Conservation (phyloP, 768 basidiomycete genomes). For the Trametes cingulata region DNA sequence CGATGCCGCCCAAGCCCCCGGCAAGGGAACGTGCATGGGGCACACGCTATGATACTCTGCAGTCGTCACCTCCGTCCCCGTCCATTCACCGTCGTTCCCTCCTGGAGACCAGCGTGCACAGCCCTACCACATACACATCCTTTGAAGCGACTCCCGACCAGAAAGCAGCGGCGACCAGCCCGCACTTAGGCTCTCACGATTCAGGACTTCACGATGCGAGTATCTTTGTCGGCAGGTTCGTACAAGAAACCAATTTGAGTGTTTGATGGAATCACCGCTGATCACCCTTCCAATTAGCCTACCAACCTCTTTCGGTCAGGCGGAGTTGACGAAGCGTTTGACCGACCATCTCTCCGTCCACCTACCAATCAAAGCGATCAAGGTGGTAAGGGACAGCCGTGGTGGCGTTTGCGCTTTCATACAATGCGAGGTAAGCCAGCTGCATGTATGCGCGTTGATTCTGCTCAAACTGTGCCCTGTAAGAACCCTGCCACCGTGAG, state of each 20-base stretch:
- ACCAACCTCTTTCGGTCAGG: constrained; percentile 65
- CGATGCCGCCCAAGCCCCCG: constrained; percentile 42
- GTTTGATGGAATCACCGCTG: background rate
- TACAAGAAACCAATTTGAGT: background rate
- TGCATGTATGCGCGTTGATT: background rate
- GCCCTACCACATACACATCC: background rate
- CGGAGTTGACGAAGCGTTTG: constrained; percentile 60
- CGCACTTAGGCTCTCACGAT: background rate
- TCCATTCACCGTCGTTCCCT: constrained; percentile 28
- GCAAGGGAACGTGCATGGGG: constrained; percentile 56
- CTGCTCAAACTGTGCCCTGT: background rate
- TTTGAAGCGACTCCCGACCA: background rate
- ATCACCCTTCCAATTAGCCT: constrained; percentile 45
- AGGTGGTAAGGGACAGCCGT: constrained; percentile 72
- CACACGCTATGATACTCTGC: constrained; percentile 69
- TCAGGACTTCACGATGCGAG: constrained; percentile 65
- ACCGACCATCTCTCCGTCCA: constrained; percentile 67
- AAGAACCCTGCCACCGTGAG: constrained; percentile 62
- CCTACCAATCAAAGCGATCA: constrained; percentile 64
- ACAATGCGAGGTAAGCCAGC: constrained; percentile 68
- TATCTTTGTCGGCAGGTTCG: constrained; percentile 84
- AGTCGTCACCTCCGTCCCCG: constrained; percentile 49
- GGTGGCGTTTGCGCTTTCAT: constrained; percentile 84
- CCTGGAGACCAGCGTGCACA: constrained; percentile 21
- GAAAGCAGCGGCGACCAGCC: background rate